A percentile compares a stretch with the other conserved stretches of the same genome.
These are phyloP conservation scores for Diospyros lotus DNA, from an alignment of 148 eudicot genomes.

Conservation along the genomic window DNA sequence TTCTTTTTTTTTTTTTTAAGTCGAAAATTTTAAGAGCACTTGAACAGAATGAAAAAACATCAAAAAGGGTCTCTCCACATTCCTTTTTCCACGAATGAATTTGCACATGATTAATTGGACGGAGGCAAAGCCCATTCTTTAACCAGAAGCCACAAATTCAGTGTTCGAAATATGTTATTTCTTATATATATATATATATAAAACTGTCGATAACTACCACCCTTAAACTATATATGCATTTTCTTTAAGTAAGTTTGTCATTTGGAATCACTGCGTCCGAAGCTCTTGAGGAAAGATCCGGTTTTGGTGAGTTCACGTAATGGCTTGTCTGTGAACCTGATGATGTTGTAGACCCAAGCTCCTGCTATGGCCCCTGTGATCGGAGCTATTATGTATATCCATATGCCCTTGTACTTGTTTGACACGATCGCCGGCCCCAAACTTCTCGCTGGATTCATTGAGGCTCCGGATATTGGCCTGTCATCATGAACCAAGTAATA, in stretches of 20 bases:
- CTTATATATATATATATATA: no score
- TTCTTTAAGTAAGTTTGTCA: not conserved
- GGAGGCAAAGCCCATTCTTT: no score
- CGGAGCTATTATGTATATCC: constrained; percentile 50
- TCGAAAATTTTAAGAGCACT: no score
- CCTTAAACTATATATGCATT: no score
- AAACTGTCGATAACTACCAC: no score
- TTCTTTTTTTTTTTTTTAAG: no score
- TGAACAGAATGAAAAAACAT: no score
- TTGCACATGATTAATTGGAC: no score
- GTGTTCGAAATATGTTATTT: no score
- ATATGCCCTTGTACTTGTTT: constrained; percentile 27
- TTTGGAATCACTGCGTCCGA: not conserved
- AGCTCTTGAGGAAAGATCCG: constrained; percentile 36
- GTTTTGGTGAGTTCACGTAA: constrained; percentile 38
- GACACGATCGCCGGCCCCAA: constrained; percentile 49
- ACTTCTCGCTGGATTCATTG: constrained; percentile 59
- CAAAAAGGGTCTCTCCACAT: no score
- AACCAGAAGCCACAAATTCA: no score
- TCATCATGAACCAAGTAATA: not conserved
- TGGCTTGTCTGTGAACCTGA: constrained; percentile 37
- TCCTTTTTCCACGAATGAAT: no score
- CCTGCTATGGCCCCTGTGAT: constrained; percentile 38
- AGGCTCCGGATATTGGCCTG: constrained; percentile 51
- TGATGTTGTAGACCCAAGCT: constrained; percentile 42